Conservation (phyloP, 1,284 basidiomycete species). For the Rhodotorula sp. region DNA sequence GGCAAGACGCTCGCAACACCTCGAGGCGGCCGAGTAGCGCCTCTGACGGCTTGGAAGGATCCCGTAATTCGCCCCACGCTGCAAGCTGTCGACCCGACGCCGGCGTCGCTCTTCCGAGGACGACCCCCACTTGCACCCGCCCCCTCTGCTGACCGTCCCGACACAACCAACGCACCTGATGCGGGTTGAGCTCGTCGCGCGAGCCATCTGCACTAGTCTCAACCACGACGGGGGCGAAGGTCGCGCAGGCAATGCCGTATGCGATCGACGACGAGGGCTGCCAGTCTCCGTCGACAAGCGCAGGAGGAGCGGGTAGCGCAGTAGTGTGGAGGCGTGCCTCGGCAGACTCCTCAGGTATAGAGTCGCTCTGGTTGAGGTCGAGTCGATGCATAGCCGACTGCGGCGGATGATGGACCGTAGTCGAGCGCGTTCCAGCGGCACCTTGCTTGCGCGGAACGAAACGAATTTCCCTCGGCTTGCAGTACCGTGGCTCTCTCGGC, state of each 20-base stretch:
- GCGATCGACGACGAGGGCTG: neutral
- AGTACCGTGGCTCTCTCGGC: too few relatives aligned
- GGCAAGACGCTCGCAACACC: too few relatives aligned
- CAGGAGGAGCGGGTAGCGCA: neutral
- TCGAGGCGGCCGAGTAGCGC: too few relatives aligned
- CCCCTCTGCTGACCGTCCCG: neutral
- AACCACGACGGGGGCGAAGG: neutral
- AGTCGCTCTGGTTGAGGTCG: too few relatives aligned
- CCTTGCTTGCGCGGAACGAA: too few relatives aligned
- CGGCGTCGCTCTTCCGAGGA: neutral
- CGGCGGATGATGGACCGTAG: too few relatives aligned
- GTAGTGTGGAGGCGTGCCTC: neutral
- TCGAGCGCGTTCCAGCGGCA: too few relatives aligned
- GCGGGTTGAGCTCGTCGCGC: neutral
- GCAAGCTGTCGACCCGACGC: neutral
- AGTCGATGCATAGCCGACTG: too few relatives aligned
- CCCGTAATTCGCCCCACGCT: too few relatives aligned
- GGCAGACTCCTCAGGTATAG: neutral
- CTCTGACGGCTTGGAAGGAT: too few relatives aligned
- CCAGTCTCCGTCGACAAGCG: neutral
- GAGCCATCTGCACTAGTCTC: neutral
- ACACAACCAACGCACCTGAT: slow-evolving; percentile 8
- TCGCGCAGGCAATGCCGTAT: slow-evolving; percentile 5
- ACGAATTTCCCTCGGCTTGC: too few relatives aligned
- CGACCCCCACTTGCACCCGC: neutral